Percentiles rank a stretch among this genome's conserved stretches.
Conservation (phyloP, 345 rosid species). For the Salix exigua region DNA sequence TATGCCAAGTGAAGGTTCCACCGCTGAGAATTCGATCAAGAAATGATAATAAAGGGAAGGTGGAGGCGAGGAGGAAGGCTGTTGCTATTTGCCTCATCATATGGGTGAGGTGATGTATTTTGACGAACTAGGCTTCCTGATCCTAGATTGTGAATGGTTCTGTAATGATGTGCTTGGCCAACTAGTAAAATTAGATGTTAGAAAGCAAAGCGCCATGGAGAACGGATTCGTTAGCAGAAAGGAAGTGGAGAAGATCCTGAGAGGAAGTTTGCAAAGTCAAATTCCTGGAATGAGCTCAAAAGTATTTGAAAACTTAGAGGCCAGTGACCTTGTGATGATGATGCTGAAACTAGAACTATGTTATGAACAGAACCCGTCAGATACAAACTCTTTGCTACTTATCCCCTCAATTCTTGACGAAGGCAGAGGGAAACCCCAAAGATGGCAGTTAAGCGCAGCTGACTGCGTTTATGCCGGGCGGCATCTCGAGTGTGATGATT, state of each 20-base stretch:
- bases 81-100: conserved; percentile 84
- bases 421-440: conserved; percentile 81
- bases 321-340: conserved; percentile 60
- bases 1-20: conserved; percentile 83
- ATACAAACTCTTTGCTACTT: conserved; percentile 59
- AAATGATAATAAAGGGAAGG: conserved; percentile 50
- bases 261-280: conserved; percentile 68
- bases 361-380: conserved; percentile 71
- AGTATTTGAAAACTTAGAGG: conserved; percentile 73
- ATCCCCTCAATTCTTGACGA: conserved; percentile 94
- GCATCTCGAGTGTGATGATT: conserved; percentile 90
- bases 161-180: conserved; percentile 78
- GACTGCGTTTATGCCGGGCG: conserved; percentile 69
- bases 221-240: conserved; percentile 64
- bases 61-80: conserved; percentile 72
- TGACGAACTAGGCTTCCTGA: conserved; percentile 61
- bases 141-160: conserved; percentile 88
- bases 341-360: conserved; percentile 89
- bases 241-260: conserved; percentile 72
- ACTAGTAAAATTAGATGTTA: conserved; percentile 60
- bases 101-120: conserved; percentile 82
- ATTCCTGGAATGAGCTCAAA: conserved; percentile 88
- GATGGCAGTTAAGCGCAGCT: conserved; percentile 58
- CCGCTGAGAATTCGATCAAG: conserved; percentile 71
- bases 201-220: conserved; percentile 52